Percentiles rank a stretch among this genome's conserved stretches.
These are phyloP conservation scores for Sporothrix phasma DNA, from an alignment of 2,329 filamentous ascomycete species.

Conservation along the genomic window DNA sequence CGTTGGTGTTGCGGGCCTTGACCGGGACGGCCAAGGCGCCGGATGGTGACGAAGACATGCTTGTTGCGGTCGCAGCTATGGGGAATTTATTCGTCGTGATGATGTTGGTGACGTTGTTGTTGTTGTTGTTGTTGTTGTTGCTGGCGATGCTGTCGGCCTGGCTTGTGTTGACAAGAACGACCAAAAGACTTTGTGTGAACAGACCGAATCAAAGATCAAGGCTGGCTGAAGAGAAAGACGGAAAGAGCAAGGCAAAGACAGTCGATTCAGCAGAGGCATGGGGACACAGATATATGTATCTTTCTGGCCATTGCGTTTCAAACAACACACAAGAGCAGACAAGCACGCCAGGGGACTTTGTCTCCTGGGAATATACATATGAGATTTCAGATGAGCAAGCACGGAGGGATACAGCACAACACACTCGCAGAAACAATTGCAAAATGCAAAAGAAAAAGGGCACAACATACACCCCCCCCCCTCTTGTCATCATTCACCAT, in stretches of 20 bases:
- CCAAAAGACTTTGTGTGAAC: not conserved
- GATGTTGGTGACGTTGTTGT: not conserved
- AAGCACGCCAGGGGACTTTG: not conserved
- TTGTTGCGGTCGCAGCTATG: not conserved
- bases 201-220: not conserved
- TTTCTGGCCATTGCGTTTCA: not conserved
- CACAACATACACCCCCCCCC: not conserved
- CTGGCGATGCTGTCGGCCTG: not conserved
- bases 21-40: not conserved
- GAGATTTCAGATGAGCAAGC: not conserved
- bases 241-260: not conserved
- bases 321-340: not conserved
- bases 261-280: not conserved
- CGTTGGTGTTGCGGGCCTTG: not conserved
- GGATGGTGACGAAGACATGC: not conserved
- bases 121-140: not conserved
- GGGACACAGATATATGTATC: constrained; percentile 6
- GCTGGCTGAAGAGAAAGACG: not conserved
- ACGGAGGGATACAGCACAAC: not conserved
- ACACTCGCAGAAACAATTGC: too few species aligned
- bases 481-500: not conserved
- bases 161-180: not conserved
- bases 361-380: not conserved
- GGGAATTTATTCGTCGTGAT: not conserved
- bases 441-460: not conserved